Evolutionary conservation across 2,329 filamentous ascomycete species (phyloP).

Genomic region (Penicillium oxalicum): DNA sequence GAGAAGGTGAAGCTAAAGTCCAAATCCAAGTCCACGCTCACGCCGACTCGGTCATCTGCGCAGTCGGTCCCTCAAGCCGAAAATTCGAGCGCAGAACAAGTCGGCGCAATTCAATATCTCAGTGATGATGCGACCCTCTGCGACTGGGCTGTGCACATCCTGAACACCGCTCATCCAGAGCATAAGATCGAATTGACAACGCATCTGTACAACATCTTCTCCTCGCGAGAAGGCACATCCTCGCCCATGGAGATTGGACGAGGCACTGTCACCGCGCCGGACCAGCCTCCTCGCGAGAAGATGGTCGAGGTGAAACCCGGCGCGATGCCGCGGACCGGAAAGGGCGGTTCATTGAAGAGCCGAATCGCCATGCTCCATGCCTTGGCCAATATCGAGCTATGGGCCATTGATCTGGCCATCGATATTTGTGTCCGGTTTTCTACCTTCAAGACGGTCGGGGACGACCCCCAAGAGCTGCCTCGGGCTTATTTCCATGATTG

Average conservation of each 20-base stretch:
- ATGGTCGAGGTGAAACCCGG: slow-evolving; percentile 36
- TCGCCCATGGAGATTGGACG: slow-evolving; percentile 41
- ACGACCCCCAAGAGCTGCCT: slow-evolving; percentile 28
- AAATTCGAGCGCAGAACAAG: slow-evolving; percentile 6
- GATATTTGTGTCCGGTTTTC: slow-evolving; percentile 46
- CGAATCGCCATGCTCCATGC: slow-evolving; percentile 45
- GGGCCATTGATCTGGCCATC: slow-evolving; percentile 46
- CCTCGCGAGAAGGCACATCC: slow-evolving; percentile 33
- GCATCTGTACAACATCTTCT: slow-evolving; percentile 41
- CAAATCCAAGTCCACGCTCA: too few species aligned
- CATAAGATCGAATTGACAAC: slow-evolving; percentile 45
- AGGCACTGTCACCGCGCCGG: slow-evolving; percentile 33
- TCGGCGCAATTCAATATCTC: slow-evolving; percentile 27
- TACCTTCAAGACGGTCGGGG: slow-evolving; percentile 35
- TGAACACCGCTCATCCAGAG: slow-evolving; percentile 42
- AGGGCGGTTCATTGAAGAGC: slow-evolving; percentile 42
- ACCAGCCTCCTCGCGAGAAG: slow-evolving; percentile 39
- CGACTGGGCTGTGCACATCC: slow-evolving; percentile 44
- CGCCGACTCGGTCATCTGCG: too few species aligned
- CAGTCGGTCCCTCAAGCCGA: slow-evolving; percentile 17
- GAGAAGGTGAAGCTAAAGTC: slow-evolving; percentile 43
- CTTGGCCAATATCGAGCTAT: slow-evolving; percentile 46
- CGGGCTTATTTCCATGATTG: slow-evolving; percentile 46
- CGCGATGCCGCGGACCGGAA: slow-evolving; percentile 37
- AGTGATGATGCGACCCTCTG: slow-evolving; percentile 41